Conservation (phyloP, 1,284 basidiomycete genomes). For the Cryptococcus wingfieldii region DNA sequence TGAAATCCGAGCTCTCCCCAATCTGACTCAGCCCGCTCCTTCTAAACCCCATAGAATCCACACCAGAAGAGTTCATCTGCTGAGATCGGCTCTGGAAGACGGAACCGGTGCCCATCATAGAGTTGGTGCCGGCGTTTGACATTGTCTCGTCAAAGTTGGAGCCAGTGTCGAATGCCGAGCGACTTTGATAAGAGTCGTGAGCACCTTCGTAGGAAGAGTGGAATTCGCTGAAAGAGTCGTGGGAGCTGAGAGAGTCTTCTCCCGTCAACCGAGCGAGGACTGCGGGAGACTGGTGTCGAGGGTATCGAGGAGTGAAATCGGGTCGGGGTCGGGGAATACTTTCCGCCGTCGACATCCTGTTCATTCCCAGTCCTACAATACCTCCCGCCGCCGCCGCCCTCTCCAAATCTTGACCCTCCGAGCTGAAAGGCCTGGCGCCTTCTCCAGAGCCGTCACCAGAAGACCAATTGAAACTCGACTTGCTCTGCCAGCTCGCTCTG, state of each 20-base stretch:
- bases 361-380: not conserved
- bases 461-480: slow-evolving; percentile 46
- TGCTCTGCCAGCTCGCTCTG: slow-evolving; percentile 46
- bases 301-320: slow-evolving; percentile 47
- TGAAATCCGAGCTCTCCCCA: slow-evolving; percentile 32
- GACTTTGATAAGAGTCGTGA: slow-evolving; percentile 1
- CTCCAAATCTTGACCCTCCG: slow-evolving; percentile 19
- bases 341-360: slow-evolving; percentile 30
- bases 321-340: slow-evolving; percentile 41
- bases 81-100: slow-evolving; percentile 9
- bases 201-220: slow-evolving; percentile 19
- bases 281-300: slow-evolving; percentile 37
- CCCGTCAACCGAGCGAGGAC: slow-evolving; percentile 30
- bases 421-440: not conserved
- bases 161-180: slow-evolving; percentile 7
- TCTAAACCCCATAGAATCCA: slow-evolving; percentile 19
- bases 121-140: slow-evolving; percentile 1
- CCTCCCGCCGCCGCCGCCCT: slow-evolving; percentile 14
- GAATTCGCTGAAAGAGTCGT: slow-evolving; percentile 35
- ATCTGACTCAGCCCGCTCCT: slow-evolving; percentile 29
- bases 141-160: slow-evolving; percentile 15
- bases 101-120: slow-evolving; percentile 17
- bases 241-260: slow-evolving; percentile 25
- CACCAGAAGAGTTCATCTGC: slow-evolving; percentile 11
- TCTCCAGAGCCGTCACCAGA: slow-evolving; percentile 27